phyloP scores from a whole-genome alignment of 805 yeast species.

The Hanseniaspora lachancei region DNA sequence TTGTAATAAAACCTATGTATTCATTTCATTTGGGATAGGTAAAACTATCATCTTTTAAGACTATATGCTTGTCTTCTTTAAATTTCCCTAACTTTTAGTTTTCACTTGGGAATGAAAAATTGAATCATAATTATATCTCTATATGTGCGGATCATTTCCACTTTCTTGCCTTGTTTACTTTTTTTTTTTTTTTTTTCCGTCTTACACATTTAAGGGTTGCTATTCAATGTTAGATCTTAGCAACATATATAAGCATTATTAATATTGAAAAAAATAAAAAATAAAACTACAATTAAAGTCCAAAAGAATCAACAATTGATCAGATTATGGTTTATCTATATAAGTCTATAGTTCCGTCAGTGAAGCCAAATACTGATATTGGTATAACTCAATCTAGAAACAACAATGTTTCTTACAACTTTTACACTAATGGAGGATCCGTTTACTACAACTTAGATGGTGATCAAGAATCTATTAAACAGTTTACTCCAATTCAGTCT shows the following conservation, averaged over 20 bases:
- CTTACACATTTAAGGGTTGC: not conserved
- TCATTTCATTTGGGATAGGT: too few species aligned
- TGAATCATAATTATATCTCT: too few species aligned
- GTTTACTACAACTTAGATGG: not conserved
- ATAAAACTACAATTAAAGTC: not conserved
- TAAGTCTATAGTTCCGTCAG: not conserved
- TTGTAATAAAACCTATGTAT: not conserved
- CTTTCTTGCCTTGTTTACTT: not conserved
- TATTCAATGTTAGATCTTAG: too few species aligned
- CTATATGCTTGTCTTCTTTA: too few species aligned
- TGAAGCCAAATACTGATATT: conserved; percentile 7
- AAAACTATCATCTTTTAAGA: too few species aligned
- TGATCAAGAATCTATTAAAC: not conserved
- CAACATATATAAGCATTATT: not conserved
- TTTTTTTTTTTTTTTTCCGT: not conserved
- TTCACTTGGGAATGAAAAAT: too few species aligned
- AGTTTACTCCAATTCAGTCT: conserved; percentile 3
- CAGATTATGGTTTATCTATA: not conserved
- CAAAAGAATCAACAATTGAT: not conserved
- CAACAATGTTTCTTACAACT: not conserved
- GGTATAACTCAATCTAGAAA: conserved; percentile 7
- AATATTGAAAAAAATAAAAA: not conserved
- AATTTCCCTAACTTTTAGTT: too few species aligned
- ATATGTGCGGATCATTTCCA: not conserved
- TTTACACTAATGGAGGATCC: conserved; percentile 8